Evolutionary conservation across 2,329 filamentous ascomycete species (phyloP).

Genomic region (Colletotrichum sp.): DNA sequence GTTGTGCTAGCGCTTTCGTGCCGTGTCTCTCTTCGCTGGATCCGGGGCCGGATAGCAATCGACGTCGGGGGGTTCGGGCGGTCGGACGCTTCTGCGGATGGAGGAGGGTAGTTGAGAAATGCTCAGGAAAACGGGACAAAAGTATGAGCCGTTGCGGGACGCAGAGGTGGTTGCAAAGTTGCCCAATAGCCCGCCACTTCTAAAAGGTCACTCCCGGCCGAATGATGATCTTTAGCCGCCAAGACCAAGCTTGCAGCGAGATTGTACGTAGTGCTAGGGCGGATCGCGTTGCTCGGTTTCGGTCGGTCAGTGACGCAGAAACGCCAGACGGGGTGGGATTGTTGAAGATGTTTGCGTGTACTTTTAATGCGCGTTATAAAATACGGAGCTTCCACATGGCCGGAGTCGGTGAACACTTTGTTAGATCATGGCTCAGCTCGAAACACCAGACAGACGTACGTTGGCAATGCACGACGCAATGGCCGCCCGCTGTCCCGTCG

Average conservation of each 20-base stretch:
- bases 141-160: background rate
- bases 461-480: constrained; percentile 16
- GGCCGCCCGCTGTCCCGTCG: constrained; percentile 9
- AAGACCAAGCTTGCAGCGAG: background rate
- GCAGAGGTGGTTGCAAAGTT: background rate
- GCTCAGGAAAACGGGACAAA: background rate
- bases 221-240: background rate
- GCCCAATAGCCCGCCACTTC: background rate
- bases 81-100: background rate
- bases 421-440: constrained; percentile 20
- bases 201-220: background rate
- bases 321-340: background rate
- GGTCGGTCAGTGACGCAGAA: background rate
- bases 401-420: constrained; percentile 18
- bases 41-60: background rate
- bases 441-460: constrained; percentile 20
- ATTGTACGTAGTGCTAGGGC: background rate
- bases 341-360: background rate
- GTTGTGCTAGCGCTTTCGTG: background rate
- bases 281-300: background rate
- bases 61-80: background rate
- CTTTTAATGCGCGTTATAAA: constrained; percentile 7
- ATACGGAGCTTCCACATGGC: constrained; percentile 12
- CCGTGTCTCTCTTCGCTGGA: background rate
- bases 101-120: background rate